Percentiles rank a stretch among this genome's conserved stretches.
Evolutionary conservation across 148 eudicot genomes (phyloP).

Genomic region (Nyssa sinensis): DNA sequence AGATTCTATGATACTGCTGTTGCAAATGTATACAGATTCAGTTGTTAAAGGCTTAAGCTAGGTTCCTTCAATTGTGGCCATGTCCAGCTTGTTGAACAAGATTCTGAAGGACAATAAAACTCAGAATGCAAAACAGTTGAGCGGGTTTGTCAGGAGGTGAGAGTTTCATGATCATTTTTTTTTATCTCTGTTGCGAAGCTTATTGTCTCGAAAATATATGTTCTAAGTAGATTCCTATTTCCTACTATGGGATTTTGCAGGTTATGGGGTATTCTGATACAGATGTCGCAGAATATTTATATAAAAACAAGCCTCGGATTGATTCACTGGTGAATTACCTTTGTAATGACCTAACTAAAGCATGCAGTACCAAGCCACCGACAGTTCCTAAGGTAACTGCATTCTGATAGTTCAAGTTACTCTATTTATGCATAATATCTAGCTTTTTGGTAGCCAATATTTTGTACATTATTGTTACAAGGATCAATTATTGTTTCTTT

Average conservation of each 20-base stretch:
- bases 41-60: not conserved
- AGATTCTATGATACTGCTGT: no score
- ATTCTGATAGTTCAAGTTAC: not conserved
- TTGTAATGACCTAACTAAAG: constrained; percentile 72
- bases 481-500: not conserved
- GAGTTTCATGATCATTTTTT: constrained; percentile 4
- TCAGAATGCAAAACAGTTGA: constrained; percentile 95
- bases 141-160: constrained; percentile 94
- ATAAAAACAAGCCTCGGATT: constrained; percentile 63
- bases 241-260: constrained; percentile 38
- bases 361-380: constrained; percentile 79
- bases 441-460: not conserved
- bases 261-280: constrained; percentile 89
- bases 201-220: no score
- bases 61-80: constrained; percentile 9
- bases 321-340: constrained; percentile 53
- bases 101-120: constrained; percentile 80
- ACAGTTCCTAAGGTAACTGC: constrained; percentile 83
- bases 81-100: constrained; percentile 85
- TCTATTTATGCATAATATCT: not conserved
- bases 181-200: no score
- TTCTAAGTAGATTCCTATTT: not conserved
- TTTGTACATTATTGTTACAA: not conserved
- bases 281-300: constrained; percentile 83
- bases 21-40: not conserved